phyloP scores from a whole-genome alignment of 2,329 filamentous ascomycete species.

The Zymoseptoria ardabiliae region DNA sequence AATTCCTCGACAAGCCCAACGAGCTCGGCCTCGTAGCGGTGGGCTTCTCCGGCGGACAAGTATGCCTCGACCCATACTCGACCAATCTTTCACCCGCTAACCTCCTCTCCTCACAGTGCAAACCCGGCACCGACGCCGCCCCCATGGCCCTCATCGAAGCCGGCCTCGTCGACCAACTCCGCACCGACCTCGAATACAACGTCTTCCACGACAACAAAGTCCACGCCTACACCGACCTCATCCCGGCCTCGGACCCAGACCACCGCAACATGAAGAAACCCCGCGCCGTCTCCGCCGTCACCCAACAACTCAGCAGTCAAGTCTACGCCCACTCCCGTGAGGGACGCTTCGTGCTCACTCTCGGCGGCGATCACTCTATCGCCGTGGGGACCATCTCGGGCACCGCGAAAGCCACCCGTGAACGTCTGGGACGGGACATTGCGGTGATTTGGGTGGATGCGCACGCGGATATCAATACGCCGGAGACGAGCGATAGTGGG shows the following conservation, averaged over 20 bases:
- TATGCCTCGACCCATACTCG: constrained; percentile 34
- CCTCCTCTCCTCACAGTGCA: constrained; percentile 52
- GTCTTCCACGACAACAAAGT: constrained; percentile 77
- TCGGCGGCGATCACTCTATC: constrained; percentile 94
- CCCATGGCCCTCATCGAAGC: constrained; percentile 82
- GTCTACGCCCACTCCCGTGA: constrained; percentile 78
- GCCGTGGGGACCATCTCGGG: constrained; percentile 90
- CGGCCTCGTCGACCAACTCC: constrained; percentile 76
- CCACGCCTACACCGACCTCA: constrained; percentile 70
- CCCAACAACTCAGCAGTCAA: constrained; percentile 68
- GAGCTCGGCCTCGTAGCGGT: constrained; percentile 90
- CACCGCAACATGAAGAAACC: constrained; percentile 94
- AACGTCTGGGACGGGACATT: constrained; percentile 73
- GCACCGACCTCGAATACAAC: constrained; percentile 79
- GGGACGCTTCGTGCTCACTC: constrained; percentile 81
- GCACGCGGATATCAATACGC: constrained; percentile 95
- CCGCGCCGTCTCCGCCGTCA: constrained; percentile 76
- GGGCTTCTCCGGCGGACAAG: constrained; percentile 93
- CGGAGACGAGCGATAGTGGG: constrained; percentile 79
- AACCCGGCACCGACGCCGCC: constrained; percentile 83
- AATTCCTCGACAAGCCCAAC: constrained; percentile 71
- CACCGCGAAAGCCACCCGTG: constrained; percentile 75
- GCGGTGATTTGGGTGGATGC: constrained; percentile 99
- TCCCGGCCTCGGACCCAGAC: constrained; percentile 65
- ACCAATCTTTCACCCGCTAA: constrained; percentile 3